Conservation (phyloP, 768 basidiomycete genomes). For the Rickenella mellea region DNA sequence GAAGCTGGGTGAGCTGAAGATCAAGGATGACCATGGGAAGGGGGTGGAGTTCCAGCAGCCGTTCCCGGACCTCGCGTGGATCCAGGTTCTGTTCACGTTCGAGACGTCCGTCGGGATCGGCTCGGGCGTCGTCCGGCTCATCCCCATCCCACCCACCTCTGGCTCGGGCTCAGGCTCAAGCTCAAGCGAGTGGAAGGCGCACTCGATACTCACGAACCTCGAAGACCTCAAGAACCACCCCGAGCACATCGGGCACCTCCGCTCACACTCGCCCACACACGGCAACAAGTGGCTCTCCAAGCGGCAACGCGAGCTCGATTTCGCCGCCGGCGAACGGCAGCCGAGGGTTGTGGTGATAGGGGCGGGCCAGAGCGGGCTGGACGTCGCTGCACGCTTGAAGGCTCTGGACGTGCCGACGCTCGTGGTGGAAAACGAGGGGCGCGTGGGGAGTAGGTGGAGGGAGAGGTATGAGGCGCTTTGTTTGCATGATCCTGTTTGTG, state of each 20-base stretch:
- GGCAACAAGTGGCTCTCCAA: constrained; percentile 20
- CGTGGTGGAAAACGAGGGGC: constrained; percentile 22
- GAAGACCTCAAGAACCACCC: constrained; percentile 18
- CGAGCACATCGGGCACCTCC: constrained; percentile 11
- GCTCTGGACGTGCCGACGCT: constrained; percentile 22
- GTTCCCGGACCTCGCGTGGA: constrained; percentile 45
- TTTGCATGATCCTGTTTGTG: constrained; percentile 17
- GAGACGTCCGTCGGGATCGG: constrained; percentile 36
- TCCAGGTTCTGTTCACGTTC: constrained; percentile 49
- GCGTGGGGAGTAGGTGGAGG: constrained; percentile 15
- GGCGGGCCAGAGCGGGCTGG: constrained; percentile 24
- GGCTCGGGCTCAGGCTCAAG: constrained; percentile 8
- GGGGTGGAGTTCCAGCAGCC: constrained; percentile 27
- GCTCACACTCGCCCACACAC: constrained; percentile 14
- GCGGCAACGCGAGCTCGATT: constrained; percentile 16
- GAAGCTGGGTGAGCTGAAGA: constrained; percentile 14
- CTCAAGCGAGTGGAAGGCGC: constrained; percentile 18
- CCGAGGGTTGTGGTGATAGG: constrained; percentile 24
- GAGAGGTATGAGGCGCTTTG: constrained; percentile 22
- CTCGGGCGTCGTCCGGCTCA: constrained; percentile 44
- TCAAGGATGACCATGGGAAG: constrained; percentile 15
- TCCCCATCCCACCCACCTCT: constrained; percentile 27
- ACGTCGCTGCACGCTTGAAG: constrained; percentile 24
- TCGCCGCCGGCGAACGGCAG: constrained; percentile 18
- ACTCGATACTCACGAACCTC: constrained; percentile 20